Base-by-base conservation (phyloP, 345 rosid species). In the Populus euphratica region DNA sequence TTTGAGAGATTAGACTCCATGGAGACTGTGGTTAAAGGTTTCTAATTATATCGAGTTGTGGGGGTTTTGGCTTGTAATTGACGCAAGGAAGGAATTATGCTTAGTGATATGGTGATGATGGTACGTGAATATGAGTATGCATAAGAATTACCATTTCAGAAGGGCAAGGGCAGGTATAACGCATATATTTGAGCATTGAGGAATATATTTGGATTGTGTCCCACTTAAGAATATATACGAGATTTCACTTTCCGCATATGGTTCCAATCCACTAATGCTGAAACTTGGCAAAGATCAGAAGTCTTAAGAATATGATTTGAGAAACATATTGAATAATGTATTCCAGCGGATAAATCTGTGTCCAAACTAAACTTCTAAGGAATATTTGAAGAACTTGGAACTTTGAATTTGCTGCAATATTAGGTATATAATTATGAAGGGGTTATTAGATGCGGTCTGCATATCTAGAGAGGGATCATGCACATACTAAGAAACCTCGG, bases 11-110 rank as follows among this genome's bases (percentile, higher is more conserved):
- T 71, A 27, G n/a, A 33, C 71, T 62, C 8, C 14, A 35, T 68
- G 8, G 49, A 43, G 35, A 69, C 10, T 31, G 9, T 33, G 21
- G 12, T 69, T 81, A 64, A 56, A 76, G 59, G 5, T 76, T 72
- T 8, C 25, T 41, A 69, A 74, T 71, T 63, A 31, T 33, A 33
- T 33, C 0, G 59, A 36, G 70, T 21, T 31, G 21, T 36, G 59
- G 23, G 12, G 27, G 61, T 36, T 56, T 8, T 77, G 54, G 87
- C 91, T 86, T 88, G 81, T 64, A 17, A 21, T 27, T 80, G 83
- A 88, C 86, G 89, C 87, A 61, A 88, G 79, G 35, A 76, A 72
- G 74, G 91, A 85, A 84, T 88, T 84, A 85, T 89, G 83, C 88
- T 81, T 86, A 38, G 35, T 50, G 73, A 54, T 54, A 11, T 86